Evolutionary conservation across 2,329 filamentous ascomycete genomes (phyloP), one percentile per base, ranked within the genome.

Genomic region (Parascedosporium putredinis): DNA sequence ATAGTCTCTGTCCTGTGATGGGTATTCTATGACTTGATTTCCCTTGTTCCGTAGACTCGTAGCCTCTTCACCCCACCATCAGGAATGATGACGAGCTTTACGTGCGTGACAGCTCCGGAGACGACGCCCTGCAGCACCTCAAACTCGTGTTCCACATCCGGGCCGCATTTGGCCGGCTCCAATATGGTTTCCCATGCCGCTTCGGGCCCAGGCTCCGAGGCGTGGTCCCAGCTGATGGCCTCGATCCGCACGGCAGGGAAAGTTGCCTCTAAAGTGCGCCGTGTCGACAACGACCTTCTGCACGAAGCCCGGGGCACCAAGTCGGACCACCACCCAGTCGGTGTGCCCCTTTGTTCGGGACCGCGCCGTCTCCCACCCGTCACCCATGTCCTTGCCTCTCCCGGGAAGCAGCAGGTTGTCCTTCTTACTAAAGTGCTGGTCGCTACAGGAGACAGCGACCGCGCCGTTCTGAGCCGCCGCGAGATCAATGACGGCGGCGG

Each of bases 51-150:
- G 64, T 86, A 82, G 2, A 91, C 80, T 43, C 88, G 79, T 56
- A 96, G 76, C 55, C 90, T 74, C 79, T 95, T 95, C 2, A 96
- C 86, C 22, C 91, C 90, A 29, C 91, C 90, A 65, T 97, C 90
- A 0, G 91, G 91, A 57, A 95, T 88, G 63, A 96, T 93, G 29
- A 88, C 86, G 63, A 97, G 72, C 75, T 95, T 96, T 20, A 90
- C 81, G 67, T 93, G 89, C 10, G 85, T 88, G 60, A 88, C 86
- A 2, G 72, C 68, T 8, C 27, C 47, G 5, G 44, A 18, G 18
- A 14, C 12, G 9, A 9, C 36, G 33, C 24, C 12, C 61, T 72
- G 74, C 33, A 79, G 78, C 49, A 70, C 75, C 27, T 67, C 69
- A 61, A 84, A 86, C 54, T 77, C 74, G 62, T 88, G 84, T 68